Percentiles rank a stretch among this genome's conserved stretches.
These are phyloP conservation scores for Malassezia sp. DNA, from an alignment of 1,284 basidiomycete genomes.

Conservation along the genomic window DNA sequence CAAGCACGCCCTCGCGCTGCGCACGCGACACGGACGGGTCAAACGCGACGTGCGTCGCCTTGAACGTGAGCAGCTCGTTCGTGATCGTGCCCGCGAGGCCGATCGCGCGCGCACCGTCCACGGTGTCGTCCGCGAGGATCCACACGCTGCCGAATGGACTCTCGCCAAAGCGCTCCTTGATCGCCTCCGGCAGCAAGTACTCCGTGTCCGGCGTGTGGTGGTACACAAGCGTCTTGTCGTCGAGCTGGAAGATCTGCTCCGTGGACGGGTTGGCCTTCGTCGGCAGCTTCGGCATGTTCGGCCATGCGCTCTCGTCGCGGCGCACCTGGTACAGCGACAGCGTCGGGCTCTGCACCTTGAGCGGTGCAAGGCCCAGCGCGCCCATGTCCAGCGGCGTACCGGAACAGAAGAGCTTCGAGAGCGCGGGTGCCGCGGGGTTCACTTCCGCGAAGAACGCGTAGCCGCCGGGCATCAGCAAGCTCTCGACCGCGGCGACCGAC, in stretches of 20 bases:
- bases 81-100: conserved; percentile 14
- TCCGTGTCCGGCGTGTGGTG: conserved; percentile 14
- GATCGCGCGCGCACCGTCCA: conserved; percentile 11
- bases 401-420: conserved; percentile 4
- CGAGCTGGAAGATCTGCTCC: neutral
- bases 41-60: conserved; percentile 7
- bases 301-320: conserved; percentile 9
- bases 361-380: conserved; percentile 4
- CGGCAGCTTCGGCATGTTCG: conserved; percentile 6
- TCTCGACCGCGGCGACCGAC: conserved; percentile 1
- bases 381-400: neutral
- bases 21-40: conserved; percentile 8
- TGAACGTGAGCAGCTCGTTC: conserved; percentile 15
- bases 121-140: conserved; percentile 14
- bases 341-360: conserved; percentile 2
- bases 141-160: conserved; percentile 14
- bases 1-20: conserved; percentile 12
- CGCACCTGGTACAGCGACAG: conserved; percentile 2
- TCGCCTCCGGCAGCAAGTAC: conserved; percentile 1
- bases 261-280: neutral
- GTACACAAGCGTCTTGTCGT: conserved; percentile 11
- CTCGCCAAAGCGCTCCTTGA: conserved; percentile 6
- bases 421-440: conserved; percentile 1
- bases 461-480: conserved; percentile 14
- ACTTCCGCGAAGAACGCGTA: conserved; percentile 8